Base-by-base conservation (phyloP, 1,284 basidiomycete genomes). In the Cryptococcus jaspeensis region DNA sequence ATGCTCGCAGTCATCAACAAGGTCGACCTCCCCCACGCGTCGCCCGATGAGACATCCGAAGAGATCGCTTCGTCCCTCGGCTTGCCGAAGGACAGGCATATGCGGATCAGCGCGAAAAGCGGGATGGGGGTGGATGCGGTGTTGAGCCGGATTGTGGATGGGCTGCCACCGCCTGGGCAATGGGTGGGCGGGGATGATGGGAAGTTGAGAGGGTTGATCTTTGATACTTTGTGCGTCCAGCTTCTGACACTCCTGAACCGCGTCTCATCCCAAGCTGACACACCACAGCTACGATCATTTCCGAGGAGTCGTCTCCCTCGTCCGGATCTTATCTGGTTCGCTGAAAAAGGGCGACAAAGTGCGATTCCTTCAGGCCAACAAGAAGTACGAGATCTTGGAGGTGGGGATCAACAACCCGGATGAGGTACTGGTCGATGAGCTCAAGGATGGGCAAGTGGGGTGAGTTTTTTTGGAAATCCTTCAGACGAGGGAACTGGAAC, bases 1-100 rank as follows among this genome's bases (percentile, higher is more conserved):
- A 89, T 99, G 53, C 88, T 99, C 41, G 92, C 95, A 2, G 89
- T 97, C 18, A 81, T 98, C 50, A 99, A 98, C 80, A 99, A 99
- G 84, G 90, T 95, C 71, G 92, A 96, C 76, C 81, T 96, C 46
- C 89, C 90, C 22, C 88, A 90, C 43, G 87, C 93, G 18, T 85
- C 89, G 53, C 90, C 91, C 0, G 86, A 87, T 56, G 81, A 85
- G 60, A 88, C 94, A 37, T 85, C 87, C 9, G 82, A 83, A 40
- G 90, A 96, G 69, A 88, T 97, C 65, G 81, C 87, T 56, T 80
- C 86, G 13, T 89, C 89, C 1, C 88, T 96, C 58, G 90, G 88
- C 37, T 84, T 92, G 44, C 81, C 88, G 60, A 85, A 85, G 0
- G 79, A 80, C 15, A 84, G 88, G 50, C 84, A 92, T 58, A 79